Evolutionary conservation across 202 grass and related monocot species (phyloP).

Genomic region (Bolboschoenoplectus hybrid): DNA sequence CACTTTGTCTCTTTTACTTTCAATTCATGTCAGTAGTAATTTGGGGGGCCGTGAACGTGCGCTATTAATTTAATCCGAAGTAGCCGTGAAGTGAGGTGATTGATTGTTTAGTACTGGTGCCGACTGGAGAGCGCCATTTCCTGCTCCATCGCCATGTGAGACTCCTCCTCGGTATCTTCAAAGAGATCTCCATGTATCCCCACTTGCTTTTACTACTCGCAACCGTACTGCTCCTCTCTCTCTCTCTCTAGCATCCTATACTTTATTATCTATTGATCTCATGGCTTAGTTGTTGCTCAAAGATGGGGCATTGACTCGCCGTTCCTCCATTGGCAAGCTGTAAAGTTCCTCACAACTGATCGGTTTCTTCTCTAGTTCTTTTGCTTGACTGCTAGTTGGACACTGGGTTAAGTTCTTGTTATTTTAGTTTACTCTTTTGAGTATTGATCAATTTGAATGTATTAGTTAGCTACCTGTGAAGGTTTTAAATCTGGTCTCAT

Average conservation of each 20-base stretch:
- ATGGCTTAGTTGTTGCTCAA: constrained; percentile 39
- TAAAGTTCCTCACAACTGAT: background rate
- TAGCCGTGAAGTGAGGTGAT: background rate
- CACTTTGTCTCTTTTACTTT: background rate
- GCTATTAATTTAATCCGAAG: background rate
- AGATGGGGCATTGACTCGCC: constrained; percentile 15
- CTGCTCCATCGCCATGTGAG: constrained; percentile 34
- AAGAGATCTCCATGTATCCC: constrained; percentile 39
- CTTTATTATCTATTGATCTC: constrained; percentile 22
- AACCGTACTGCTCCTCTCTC: constrained; percentile 22
- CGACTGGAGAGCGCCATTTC: constrained; percentile 8
- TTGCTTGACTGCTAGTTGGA: constrained; percentile 23
- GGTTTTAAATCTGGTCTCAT: background rate
- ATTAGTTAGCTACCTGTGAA: constrained; percentile 4
- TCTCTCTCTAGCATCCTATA: constrained; percentile 27
- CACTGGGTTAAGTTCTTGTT: constrained; percentile 9
- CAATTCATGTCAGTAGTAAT: background rate
- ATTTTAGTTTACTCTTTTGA: background rate
- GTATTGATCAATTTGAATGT: background rate
- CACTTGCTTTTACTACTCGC: constrained; percentile 36
- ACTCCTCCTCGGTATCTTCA: constrained; percentile 36
- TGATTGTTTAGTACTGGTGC: constrained; percentile 18
- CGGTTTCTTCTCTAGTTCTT: background rate
- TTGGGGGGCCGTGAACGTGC: background rate
- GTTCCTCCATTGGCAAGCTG: constrained; percentile 24